Conservation (phyloP, 1,139 yeast species). For the Candida gigantensis region DNA sequence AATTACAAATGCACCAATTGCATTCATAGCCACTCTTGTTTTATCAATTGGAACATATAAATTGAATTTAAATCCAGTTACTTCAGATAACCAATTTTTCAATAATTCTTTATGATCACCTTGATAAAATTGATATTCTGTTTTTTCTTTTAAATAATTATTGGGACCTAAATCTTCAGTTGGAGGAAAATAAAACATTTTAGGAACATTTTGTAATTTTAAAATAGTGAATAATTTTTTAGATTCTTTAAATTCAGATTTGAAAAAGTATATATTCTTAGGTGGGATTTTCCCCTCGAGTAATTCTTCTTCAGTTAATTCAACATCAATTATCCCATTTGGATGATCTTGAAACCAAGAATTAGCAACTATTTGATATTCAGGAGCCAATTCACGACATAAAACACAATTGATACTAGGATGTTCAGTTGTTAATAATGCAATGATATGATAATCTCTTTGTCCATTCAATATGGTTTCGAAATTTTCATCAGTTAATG, state of each 20-base stretch:
- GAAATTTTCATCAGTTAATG: slow-evolving; percentile 62
- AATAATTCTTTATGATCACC: slow-evolving; percentile 54
- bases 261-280: slow-evolving; percentile 62
- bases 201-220: slow-evolving; percentile 76
- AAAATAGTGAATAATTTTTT: slow-evolving; percentile 55
- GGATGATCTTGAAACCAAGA: slow-evolving; percentile 55
- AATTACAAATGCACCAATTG: slow-evolving; percentile 37
- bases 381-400: slow-evolving; percentile 74
- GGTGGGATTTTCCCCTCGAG: slow-evolving; percentile 19
- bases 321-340: slow-evolving; percentile 32
- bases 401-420: slow-evolving; percentile 75
- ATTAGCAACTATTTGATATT: slow-evolving; percentile 55
- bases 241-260: slow-evolving; percentile 67
- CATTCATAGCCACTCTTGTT: slow-evolving; percentile 51
- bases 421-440: slow-evolving; percentile 72
- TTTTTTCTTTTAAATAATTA: slow-evolving; percentile 36
- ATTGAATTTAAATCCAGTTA: slow-evolving; percentile 46
- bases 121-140: slow-evolving; percentile 51
- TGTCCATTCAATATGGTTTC: slow-evolving; percentile 62
- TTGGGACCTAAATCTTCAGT: slow-evolving; percentile 35
- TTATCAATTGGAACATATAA: slow-evolving; percentile 58
- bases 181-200: slow-evolving; percentile 66
- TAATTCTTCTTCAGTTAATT: slow-evolving; percentile 25
- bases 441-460: slow-evolving; percentile 66
- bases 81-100: slow-evolving; percentile 34